Base-by-base conservation (phyloP, 2,329 filamentous ascomycete species). In the Xenoacremonium recifei region DNA sequence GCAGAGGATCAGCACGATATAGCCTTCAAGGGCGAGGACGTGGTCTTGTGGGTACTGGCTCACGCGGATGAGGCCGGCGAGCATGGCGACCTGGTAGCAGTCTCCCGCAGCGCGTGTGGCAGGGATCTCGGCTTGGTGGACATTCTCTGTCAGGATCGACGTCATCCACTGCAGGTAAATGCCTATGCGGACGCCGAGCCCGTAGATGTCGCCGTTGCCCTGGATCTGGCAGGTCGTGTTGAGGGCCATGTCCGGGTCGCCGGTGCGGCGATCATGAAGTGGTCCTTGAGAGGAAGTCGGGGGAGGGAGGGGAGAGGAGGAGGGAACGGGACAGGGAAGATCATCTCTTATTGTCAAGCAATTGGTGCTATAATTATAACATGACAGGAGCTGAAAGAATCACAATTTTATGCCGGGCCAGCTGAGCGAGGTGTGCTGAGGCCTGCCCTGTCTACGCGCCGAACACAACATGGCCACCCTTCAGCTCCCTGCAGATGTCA, bases 141-240 rank as follows among this genome's bases (percentile, higher is more conserved):
- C 6, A 16, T 37, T 37, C 12, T n/a, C 35, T 16, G 37, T 27
- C n/a, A 45, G 13, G 34, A 37, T 38, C 20, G 38, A 19, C 6
- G 42, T 39, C 18, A 34, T 13, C 16, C 35, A 40, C 21, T 45
- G 42, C 16, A 45, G 25, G 34, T 45, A 45, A 19, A 45, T 36
- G 12, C 33, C 42, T n/a, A 45, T 6, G 12, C 42, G 32, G 25
- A 45, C 39, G 12, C 42, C 42, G n/a, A 45, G 20, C 6, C 42
- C 42, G 34, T 45, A 45, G 12, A 45, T 23, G 27, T 45, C 42
- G 5, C 23, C 31, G 30, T 45, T 39, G 33, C 42, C 37, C 30
- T 36, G 20, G n/a, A 45, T 17, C 20, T 37, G 42, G 25, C 42
- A 44, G n/a, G 42, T 35, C n/a, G 33, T 9, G 33, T 16, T 20